Conservation (phyloP, 2,329 filamentous ascomycete species). For the Cercospora zeina region DNA sequence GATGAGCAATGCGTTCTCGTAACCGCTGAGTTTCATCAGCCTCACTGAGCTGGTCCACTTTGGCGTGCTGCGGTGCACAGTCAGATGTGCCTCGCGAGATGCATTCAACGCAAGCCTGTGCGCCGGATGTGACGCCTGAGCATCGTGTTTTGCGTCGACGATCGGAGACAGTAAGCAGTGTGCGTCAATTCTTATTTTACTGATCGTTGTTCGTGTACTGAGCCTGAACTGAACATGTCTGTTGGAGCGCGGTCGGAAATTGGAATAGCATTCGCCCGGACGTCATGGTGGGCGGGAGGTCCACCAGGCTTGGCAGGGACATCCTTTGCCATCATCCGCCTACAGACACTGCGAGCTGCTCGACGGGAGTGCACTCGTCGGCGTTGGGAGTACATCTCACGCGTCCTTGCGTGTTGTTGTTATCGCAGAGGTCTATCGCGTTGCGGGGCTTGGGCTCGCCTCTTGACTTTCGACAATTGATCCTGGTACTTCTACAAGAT, state of each 20-base stretch:
- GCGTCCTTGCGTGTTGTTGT: background rate
- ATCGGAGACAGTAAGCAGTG: conserved; percentile 5
- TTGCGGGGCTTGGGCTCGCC: background rate
- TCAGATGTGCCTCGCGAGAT: conserved; percentile 15
- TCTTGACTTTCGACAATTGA: background rate
- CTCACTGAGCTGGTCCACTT: conserved; percentile 5
- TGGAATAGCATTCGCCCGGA: background rate
- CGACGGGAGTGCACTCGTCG: too few species aligned
- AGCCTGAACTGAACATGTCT: background rate
- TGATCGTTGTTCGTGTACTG: background rate
- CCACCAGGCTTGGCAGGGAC: background rate
- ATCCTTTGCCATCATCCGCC: background rate
- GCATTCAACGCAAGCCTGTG: conserved; percentile 19
- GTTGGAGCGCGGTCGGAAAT: background rate
- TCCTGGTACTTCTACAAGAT: background rate
- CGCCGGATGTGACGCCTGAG: conserved; percentile 9
- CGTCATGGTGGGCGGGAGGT: too few species aligned
- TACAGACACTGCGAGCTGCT: too few species aligned
- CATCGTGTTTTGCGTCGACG: conserved; percentile 20
- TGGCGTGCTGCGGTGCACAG: conserved; percentile 21
- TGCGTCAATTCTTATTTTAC: too few species aligned
- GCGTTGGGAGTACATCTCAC: too few species aligned
- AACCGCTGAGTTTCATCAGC: conserved; percentile 3
- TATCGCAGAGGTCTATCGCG: background rate
- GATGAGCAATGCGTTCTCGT: conserved; percentile 9